phyloP scores from a whole-genome alignment of 768 basidiomycete genomes.

The Suillus fuscotomentosus region DNA sequence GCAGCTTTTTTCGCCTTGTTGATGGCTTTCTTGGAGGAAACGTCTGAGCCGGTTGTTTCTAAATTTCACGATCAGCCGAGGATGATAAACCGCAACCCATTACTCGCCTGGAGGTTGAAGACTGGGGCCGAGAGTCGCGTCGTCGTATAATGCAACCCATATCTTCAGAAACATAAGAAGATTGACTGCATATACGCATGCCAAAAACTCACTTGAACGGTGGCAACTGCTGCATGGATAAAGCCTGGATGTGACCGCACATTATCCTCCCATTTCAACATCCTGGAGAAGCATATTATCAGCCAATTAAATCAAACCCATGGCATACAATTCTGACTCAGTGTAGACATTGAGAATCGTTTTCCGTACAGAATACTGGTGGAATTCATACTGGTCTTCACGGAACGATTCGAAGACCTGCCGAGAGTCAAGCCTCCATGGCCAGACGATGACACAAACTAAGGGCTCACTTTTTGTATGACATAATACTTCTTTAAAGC shows the following conservation, averaged over 20 bases:
- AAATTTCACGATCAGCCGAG: neutral
- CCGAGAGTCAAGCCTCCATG: constrained; percentile 8
- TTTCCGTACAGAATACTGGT: constrained; percentile 89
- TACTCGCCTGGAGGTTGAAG: constrained; percentile 36
- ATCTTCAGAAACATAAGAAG: constrained; percentile 47
- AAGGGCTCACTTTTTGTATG: constrained; percentile 59
- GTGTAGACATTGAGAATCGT: constrained; percentile 85
- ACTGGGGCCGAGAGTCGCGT: constrained; percentile 56
- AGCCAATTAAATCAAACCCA: constrained; percentile 9
- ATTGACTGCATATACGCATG: constrained; percentile 5
- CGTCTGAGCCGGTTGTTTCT: neutral
- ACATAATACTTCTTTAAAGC: constrained; percentile 86
- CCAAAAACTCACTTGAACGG: constrained; percentile 52
- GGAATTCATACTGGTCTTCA: constrained; percentile 98
- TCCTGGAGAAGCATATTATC: constrained; percentile 38
- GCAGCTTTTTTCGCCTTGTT: constrained; percentile 87
- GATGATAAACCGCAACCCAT: neutral
- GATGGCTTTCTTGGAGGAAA: constrained; percentile 71
- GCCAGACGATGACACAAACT: constrained; percentile 1
- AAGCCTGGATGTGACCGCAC: constrained; percentile 79
- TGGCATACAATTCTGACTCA: constrained; percentile 50
- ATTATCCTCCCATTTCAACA: constrained; percentile 80
- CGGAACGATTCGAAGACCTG: constrained; percentile 85
- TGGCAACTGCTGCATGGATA: constrained; percentile 67
- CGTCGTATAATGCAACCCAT: constrained; percentile 68